Evolutionary conservation across 1,284 basidiomycete genomes (phyloP).

Genomic region (Singerocomus rubriflavus): DNA sequence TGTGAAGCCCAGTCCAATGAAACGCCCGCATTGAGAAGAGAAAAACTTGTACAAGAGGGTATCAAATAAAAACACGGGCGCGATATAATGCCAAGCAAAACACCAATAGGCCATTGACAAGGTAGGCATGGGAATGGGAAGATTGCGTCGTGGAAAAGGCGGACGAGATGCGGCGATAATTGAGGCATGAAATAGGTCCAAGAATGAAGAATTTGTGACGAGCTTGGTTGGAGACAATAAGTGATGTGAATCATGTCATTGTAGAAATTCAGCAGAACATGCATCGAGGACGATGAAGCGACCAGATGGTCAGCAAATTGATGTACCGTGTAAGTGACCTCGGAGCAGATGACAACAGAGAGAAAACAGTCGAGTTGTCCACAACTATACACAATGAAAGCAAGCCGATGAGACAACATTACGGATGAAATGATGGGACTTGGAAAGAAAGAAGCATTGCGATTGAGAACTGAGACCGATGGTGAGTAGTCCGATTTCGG

Average conservation of each 20-base stretch:
- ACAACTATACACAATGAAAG: conserved; percentile 27
- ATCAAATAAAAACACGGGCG: background rate
- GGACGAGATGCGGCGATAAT: conserved; percentile 8
- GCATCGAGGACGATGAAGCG: background rate
- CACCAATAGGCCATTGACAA: background rate
- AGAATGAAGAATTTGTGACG: conserved; percentile 3
- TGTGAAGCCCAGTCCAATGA: background rate
- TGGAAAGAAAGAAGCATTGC: conserved; percentile 4
- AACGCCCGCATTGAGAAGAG: background rate
- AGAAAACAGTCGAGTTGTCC: conserved; percentile 12
- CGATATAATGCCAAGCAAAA: background rate
- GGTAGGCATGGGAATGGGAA: background rate
- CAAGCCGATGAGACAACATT: conserved; percentile 12
- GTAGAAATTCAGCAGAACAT: background rate
- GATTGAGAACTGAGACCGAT: background rate
- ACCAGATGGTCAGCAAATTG: background rate
- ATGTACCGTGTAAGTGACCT: conserved; percentile 1
- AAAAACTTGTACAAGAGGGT: conserved; percentile 3
- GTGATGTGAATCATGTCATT: background rate
- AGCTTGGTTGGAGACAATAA: background rate
- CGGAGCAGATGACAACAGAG: conserved; percentile 8
- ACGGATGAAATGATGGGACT: background rate
- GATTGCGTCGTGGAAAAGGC: background rate
- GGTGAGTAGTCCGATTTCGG: background rate
- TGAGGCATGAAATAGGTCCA: conserved; percentile 18